phyloP scores from a whole-genome alignment of 1,284 basidiomycete species.

The Rhodotorula sp. region DNA sequence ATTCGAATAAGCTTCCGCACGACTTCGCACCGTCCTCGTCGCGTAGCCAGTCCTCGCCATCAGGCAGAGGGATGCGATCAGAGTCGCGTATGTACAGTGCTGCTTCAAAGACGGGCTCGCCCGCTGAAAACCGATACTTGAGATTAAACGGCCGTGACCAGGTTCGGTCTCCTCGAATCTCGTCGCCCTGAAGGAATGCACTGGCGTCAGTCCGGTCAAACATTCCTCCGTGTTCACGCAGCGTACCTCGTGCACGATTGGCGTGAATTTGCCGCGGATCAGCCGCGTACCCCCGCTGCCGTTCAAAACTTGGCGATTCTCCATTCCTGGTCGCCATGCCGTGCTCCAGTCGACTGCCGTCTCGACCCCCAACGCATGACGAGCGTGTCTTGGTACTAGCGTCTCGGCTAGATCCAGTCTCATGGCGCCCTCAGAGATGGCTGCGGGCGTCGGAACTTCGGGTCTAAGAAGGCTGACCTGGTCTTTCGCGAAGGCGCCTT shows the following conservation, averaged over 20 bases:
- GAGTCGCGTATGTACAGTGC: background rate
- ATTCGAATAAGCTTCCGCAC: background rate
- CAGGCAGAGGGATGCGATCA: background rate
- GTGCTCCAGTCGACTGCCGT: conserved; percentile 21
- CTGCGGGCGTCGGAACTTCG: conserved; percentile 13
- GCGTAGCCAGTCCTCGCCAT: background rate
- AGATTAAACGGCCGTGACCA: conserved; percentile 9
- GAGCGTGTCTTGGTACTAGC: background rate
- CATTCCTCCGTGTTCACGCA: fast-evolving
- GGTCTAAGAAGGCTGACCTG: conserved; percentile 14
- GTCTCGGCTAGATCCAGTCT: conserved; percentile 15
- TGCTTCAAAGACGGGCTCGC: background rate
- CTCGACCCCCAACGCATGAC: conserved; percentile 9
- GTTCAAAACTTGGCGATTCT: conserved; percentile 1
- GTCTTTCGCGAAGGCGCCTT: background rate
- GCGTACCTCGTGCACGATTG: conserved; percentile 9
- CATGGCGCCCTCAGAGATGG: conserved; percentile 23
- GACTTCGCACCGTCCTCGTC: background rate
- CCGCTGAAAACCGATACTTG: background rate
- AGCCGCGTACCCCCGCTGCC: conserved; percentile 7
- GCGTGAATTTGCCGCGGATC: conserved; percentile 13
- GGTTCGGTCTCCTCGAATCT: background rate
- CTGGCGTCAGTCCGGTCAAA: background rate
- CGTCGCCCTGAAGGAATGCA: background rate
- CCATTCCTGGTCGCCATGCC: background rate